A percentile compares a stretch with the other conserved stretches of the same genome.
Conservation (phyloP, 495 filamentous ascomycete genomes). For the Trypethelium eluteriae region DNA sequence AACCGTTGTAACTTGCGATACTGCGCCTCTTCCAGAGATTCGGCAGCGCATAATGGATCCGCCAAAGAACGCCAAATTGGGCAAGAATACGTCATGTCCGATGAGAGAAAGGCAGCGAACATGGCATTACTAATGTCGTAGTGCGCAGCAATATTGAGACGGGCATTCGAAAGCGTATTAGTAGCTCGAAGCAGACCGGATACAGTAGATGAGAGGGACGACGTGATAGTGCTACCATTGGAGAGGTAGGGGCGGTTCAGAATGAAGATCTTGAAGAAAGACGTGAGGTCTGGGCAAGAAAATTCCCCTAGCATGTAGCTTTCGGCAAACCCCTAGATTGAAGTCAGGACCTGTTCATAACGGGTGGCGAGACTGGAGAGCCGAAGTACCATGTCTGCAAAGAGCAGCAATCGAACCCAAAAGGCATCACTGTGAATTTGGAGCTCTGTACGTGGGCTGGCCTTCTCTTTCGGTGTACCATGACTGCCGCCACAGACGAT, state of each 20-base stretch:
- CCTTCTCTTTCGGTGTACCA: constrained; percentile 18
- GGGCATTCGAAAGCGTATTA: constrained; percentile 58
- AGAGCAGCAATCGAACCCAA: constrained; percentile 57
- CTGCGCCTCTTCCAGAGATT: constrained; percentile 57
- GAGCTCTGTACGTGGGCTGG: constrained; percentile 37
- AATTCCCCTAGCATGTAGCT: constrained; percentile 64
- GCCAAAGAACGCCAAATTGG: constrained; percentile 53
- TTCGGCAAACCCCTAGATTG: constrained; percentile 53
- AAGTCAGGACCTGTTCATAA: neutral
- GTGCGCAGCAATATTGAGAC: constrained; percentile 59
- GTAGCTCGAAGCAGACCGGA: constrained; percentile 48
- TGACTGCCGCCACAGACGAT: constrained; percentile 33
- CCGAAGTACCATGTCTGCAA: constrained; percentile 51
- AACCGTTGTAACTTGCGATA: constrained; percentile 55
- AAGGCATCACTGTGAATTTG: constrained; percentile 53
- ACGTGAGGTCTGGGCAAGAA: constrained; percentile 52
- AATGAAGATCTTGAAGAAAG: constrained; percentile 64
- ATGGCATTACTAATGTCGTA: constrained; percentile 70
- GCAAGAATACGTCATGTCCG: constrained; percentile 71
- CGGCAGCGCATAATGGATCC: constrained; percentile 33
- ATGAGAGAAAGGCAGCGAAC: constrained; percentile 63
- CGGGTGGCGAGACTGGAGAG: neutral
- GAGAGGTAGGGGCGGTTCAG: constrained; percentile 50
- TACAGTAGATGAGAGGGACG: constrained; percentile 46
- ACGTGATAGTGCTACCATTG: constrained; percentile 52